Conservation (phyloP, 2,329 filamentous ascomycete genomes). For the Fusarium chaquense region DNA sequence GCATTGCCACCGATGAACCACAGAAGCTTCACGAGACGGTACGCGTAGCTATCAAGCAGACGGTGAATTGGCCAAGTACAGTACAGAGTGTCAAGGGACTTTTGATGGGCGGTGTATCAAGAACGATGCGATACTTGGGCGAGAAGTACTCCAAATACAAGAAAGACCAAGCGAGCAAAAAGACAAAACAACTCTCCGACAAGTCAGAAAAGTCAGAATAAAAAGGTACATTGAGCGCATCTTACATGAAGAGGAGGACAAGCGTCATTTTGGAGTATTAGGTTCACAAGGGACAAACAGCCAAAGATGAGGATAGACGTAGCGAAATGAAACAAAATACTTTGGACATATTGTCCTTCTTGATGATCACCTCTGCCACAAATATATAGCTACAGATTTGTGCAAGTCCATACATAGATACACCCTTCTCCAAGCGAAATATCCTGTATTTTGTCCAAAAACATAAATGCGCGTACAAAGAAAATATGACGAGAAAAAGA, state of each 20-base stretch:
- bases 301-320: slow-evolving; percentile 23
- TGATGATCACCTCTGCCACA: slow-evolving; percentile 16
- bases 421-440: slow-evolving; percentile 7
- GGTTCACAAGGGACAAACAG: background rate
- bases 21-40: slow-evolving; percentile 78
- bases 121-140: slow-evolving; percentile 79
- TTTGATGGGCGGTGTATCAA: slow-evolving; percentile 79
- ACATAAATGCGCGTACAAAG: slow-evolving; percentile 34
- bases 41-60: slow-evolving; percentile 82
- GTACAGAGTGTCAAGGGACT: slow-evolving; percentile 87
- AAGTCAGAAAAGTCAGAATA: slow-evolving; percentile 43
- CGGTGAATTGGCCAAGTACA: slow-evolving; percentile 92
- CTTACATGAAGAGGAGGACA: slow-evolving; percentile 5
- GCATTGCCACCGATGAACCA: slow-evolving; percentile 79
- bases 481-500: slow-evolving; percentile 8
- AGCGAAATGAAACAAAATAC: slow-evolving; percentile 21
- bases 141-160: slow-evolving; percentile 82
- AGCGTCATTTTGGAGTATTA: slow-evolving; percentile 28
- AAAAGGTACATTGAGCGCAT: background rate
- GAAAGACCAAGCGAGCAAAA: slow-evolving; percentile 55
- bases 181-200: slow-evolving; percentile 37
- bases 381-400: slow-evolving; percentile 34
- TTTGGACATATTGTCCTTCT: slow-evolving; percentile 21
- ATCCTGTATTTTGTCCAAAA: slow-evolving; percentile 21
- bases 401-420: slow-evolving; percentile 19